A percentile compares a stretch with the other conserved stretches of the same genome.
Conservation (phyloP, 1,284 basidiomycete genomes). For the Xanthoconium separans region DNA sequence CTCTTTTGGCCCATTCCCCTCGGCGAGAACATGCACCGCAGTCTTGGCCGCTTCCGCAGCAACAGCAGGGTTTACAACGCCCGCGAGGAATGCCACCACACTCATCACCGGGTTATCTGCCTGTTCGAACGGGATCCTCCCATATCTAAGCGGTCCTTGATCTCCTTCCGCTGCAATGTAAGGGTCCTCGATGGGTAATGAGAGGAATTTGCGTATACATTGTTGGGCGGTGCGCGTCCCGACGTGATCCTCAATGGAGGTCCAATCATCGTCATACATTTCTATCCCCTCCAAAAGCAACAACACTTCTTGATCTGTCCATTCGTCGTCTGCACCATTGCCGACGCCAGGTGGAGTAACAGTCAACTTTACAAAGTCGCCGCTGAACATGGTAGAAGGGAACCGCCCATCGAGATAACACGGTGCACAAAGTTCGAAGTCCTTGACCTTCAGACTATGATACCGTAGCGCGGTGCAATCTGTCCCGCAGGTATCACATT, state of each 20-base stretch:
- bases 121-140: conserved; percentile 87
- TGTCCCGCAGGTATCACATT: conserved; percentile 93
- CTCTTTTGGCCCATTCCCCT: conserved; percentile 31
- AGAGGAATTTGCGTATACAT: conserved; percentile 94
- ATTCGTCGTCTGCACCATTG: conserved; percentile 51
- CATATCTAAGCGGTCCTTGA: conserved; percentile 79
- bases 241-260: conserved; percentile 88
- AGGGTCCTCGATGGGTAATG: conserved; percentile 95
- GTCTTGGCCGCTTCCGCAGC: conserved; percentile 94
- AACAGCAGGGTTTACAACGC: conserved; percentile 87
- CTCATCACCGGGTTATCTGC: conserved; percentile 98
- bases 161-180: conserved; percentile 76
- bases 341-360: conserved; percentile 42
- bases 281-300: conserved; percentile 92
- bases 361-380: conserved; percentile 94
- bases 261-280: conserved; percentile 99
- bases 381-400: conserved; percentile 94
- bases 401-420: conserved; percentile 98
- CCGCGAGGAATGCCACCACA: conserved; percentile 95
- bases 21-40: conserved; percentile 77
- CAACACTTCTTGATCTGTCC: conserved; percentile 91
- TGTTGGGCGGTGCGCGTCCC: conserved; percentile 90
- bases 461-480: conserved; percentile 91
- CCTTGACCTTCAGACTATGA: conserved; percentile 90
- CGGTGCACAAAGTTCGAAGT: conserved; percentile 84